Evolutionary conservation across 2,329 filamentous ascomycete genomes (phyloP).

Genomic region (Xylariaceae sp.): DNA sequence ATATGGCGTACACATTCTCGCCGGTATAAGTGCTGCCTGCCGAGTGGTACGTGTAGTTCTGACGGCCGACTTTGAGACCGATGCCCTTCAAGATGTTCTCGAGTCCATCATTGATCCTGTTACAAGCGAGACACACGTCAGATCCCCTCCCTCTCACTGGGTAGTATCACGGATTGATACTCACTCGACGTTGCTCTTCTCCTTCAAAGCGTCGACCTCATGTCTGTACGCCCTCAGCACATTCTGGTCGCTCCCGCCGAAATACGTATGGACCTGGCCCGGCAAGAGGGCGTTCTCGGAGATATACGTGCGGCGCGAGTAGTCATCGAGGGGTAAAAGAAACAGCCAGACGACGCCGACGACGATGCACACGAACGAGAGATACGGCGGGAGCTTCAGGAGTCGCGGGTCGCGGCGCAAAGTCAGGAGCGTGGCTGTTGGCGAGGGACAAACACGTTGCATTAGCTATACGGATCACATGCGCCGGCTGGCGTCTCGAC

Average conservation of each 20-base stretch:
- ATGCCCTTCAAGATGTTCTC: constrained; percentile 69
- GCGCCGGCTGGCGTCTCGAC: constrained; percentile 20
- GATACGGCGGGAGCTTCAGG: constrained; percentile 77
- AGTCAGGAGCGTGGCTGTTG: constrained; percentile 54
- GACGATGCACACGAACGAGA: constrained; percentile 78
- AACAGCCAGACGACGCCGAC: constrained; percentile 87
- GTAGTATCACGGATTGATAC: constrained; percentile 18
- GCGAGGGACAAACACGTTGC: constrained; percentile 10
- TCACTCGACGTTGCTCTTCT: constrained; percentile 49
- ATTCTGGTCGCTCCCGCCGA: constrained; percentile 92
- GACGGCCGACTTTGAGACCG: constrained; percentile 80
- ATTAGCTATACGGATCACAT: constrained; percentile 18
- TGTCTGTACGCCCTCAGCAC: constrained; percentile 85
- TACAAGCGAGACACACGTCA: constrained; percentile 6
- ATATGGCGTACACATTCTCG: constrained; percentile 88
- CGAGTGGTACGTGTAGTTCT: constrained; percentile 80
- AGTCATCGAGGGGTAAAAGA: constrained; percentile 80
- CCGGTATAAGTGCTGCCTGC: constrained; percentile 69
- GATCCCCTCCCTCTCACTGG: neutral
- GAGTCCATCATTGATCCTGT: constrained; percentile 63
- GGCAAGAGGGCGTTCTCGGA: constrained; percentile 95
- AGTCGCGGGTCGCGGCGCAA: constrained; percentile 77
- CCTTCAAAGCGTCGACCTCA: constrained; percentile 64
- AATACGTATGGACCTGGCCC: constrained; percentile 96
- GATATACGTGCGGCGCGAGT: constrained; percentile 89